Base-by-base conservation (phyloP, 305 asterid species). In the Solanum hybrid region DNA sequence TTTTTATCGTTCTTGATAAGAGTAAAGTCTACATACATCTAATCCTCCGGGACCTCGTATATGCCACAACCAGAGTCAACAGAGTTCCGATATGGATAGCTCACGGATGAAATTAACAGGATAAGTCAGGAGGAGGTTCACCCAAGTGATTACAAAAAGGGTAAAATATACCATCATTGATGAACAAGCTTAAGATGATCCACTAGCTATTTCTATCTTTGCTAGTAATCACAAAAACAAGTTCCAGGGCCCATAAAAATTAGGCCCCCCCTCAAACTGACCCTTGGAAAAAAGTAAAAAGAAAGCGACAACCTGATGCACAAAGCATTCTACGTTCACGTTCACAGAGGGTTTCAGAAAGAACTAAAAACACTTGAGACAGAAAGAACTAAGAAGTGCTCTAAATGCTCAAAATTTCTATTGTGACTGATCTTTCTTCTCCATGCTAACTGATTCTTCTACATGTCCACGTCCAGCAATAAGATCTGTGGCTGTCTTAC, bases 401-500 rank as follows among this genome's bases (percentile, higher is more conserved):
- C 32, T 12, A 24, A 80, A 20, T 37, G 24, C 68, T 5, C 34
- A 24, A 38, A 38, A 10, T 17, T 81, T 38, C 34, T 26, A 0
- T 12, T 13, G 87, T 6, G 87, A 26, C 34, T 26, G 68, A 38
- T 79, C 22, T 36, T 39, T 3, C 7, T 80, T 26, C 68, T 24
- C 87, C 36, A 26, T n/a, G 65, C 20, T 9, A 38, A 38, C 34
- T 80, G 86, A 80, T 80, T 38, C 86, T 14, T 11, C 34, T 27
- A 14, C 6, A 26, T 29, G 38, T 11, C 75, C 75, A 70, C 90
- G 94, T 2, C 97, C 96, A 6, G 89, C 89, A 0, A 96, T 93
- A 7, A 96, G 94, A 37, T 94, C 95, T 90, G 92, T 94, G 0
- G 98, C 93, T 2, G 98, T 96, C 90, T 96, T 95, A 22, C 98